A percentile compares a stretch with the other conserved stretches of the same genome.
These are phyloP conservation scores for Mikania micrantha DNA, from an alignment of 129 eudicot genomes.

Conservation along the genomic window DNA sequence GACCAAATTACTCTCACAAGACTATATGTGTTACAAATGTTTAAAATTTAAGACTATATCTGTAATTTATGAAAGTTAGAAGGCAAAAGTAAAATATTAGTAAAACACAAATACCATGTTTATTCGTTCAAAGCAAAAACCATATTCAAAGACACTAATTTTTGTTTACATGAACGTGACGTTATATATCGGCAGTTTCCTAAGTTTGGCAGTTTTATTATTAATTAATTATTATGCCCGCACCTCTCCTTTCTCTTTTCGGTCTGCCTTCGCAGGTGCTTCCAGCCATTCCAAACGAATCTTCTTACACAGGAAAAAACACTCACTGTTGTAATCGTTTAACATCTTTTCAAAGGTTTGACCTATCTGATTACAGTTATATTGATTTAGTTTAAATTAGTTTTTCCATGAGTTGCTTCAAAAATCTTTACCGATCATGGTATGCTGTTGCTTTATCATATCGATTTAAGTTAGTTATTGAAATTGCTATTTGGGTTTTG, in stretches of 20 bases:
- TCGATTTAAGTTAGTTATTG: neutral
- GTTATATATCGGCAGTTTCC: constrained; percentile 15
- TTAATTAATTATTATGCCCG: neutral
- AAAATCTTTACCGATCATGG: constrained; percentile 7
- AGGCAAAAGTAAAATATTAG: no score
- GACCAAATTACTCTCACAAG: no score
- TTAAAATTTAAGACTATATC: no score
- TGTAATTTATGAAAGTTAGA: no score
- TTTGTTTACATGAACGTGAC: neutral
- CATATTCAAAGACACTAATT: no score
- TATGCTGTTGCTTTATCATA: constrained; percentile 9
- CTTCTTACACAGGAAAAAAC: constrained; percentile 9
- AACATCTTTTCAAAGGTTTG: constrained; percentile 28
- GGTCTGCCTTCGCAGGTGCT: constrained; percentile 26
- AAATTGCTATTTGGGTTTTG: constrained; percentile 8
- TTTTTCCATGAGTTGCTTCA: constrained; percentile 13
- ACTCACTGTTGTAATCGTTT: constrained; percentile 17
- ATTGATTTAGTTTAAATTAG: neutral
- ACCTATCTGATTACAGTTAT: constrained; percentile 17
- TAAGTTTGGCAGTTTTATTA: neutral
- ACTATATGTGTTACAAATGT: no score
- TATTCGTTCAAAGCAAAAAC: no score
- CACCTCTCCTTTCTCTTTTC: neutral
- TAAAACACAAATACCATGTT: neutral
- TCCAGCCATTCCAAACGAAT: constrained; percentile 24